Evolutionary conservation across 306 rosid genomes (phyloP), one percentile per base, ranked within the genome.

Genomic region (Cicer yamashitae): DNA sequence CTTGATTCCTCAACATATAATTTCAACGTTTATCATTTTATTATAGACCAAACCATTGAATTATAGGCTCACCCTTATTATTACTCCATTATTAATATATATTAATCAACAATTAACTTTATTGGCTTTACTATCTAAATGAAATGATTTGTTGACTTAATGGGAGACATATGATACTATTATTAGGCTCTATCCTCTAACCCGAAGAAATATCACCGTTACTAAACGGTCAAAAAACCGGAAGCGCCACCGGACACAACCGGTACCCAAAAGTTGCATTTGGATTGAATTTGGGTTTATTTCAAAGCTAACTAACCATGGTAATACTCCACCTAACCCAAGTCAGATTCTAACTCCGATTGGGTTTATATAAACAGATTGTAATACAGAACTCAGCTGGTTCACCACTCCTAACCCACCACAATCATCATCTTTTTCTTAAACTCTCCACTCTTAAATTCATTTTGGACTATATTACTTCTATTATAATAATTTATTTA

Each of bases 271-370:
- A 81, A 79, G 25, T 59, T 85, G 79, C 91, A 89, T 90, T 87
- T 87, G 80, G 71, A 8, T 76, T 77, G 86, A 75, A 91, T 84
- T 91, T 89, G 71, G 74, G 83, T 75, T 84, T 83, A 89, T 91
- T 87, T 86, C 84, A 77, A 81, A 12, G 67, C 45, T 12, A 70
- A 62, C 61, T 57, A 84, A 84, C 82, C 59, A 74, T 61, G 54
- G 79, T 80, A 80, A 39, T 64, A 47, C 53, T 18, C 62, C 44
- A 75, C 75, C 86, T 84, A 89, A 91, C 96, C 92, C 87, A 46
- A 77, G 96, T 91, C 81, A 91, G 67, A 79, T 82, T 81, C 73
- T 87, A 89, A 89, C 91, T 79, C 83, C 50, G 52, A 76, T 86
- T 69, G 61, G 79, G 89, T 75, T 88, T 86, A 88, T 86, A 87